Percentiles rank a stretch among this genome's conserved stretches.
phyloP scores from a whole-genome alignment of 352 stramenopile species.

The Globisporangium nagaii region DNA sequence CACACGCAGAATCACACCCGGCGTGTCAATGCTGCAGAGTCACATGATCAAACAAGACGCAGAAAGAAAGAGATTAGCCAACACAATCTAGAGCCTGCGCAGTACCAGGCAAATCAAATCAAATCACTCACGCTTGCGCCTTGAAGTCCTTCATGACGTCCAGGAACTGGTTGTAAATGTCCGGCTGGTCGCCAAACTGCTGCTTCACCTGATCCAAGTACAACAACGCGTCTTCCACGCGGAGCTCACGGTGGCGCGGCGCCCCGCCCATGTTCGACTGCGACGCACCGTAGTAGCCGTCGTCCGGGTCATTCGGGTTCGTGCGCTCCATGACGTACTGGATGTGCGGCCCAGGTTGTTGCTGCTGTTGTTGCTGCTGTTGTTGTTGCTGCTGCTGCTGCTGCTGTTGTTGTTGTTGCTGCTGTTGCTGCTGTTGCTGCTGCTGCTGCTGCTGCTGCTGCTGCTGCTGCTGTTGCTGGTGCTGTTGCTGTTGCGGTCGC shows the following conservation, averaged over 20 bases:
- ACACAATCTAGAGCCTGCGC: no score
- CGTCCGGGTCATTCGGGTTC: constrained; percentile 25
- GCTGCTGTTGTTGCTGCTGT: constrained; percentile 28
- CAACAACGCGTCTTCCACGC: constrained; percentile 98
- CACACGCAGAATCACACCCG: constrained; percentile 97
- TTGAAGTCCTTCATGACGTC: constrained; percentile 99
- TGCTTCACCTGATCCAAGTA: constrained; percentile 99
- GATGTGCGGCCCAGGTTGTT: constrained; percentile 15
- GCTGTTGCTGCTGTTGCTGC: constrained; percentile 33
- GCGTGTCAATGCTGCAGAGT: constrained; percentile 92
- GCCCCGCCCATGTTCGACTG: constrained; percentile 20
- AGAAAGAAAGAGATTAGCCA: not conserved
- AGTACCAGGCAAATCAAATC: no score
- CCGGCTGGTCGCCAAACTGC: constrained; percentile 97
- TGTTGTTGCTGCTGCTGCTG: constrained; percentile 34
- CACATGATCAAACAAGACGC: not conserved
- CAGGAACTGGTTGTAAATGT: constrained; percentile 99
- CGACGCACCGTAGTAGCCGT: constrained; percentile 26
- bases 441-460: constrained; percentile 33
- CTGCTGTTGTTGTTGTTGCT: constrained; percentile 13
- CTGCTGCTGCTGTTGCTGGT: not conserved
- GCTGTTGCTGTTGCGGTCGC: not conserved
- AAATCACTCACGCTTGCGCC: constrained; percentile 76
- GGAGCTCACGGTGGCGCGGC: constrained; percentile 67
- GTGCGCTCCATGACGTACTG: constrained; percentile 59